Evolutionary conservation across 2,329 filamentous ascomycete species (phyloP).

Genomic region (Teratosphaeria zuluensis): DNA sequence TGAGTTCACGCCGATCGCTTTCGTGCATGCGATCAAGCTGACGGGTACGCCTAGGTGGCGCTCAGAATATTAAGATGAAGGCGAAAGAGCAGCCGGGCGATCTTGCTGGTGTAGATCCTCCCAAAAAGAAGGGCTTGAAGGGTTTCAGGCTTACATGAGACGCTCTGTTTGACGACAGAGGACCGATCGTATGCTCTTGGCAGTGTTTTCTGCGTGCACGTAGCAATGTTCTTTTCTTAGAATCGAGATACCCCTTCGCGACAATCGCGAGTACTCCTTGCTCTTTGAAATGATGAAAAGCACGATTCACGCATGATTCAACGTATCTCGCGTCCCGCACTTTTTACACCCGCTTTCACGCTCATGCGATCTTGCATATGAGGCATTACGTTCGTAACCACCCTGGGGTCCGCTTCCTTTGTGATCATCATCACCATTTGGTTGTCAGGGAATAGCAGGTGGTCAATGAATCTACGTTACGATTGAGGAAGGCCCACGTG

Average conservation of each 20-base stretch:
- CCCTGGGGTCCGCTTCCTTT: no score
- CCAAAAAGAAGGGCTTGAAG: conserved; percentile 34
- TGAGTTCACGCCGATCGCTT: conserved; percentile 24
- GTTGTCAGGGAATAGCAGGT: no score
- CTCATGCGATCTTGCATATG: no score
- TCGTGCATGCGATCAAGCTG: background rate
- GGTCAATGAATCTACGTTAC: no score
- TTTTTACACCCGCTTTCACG: no score
- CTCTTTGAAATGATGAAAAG: background rate
- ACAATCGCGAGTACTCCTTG: background rate
- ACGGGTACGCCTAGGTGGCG: conserved; percentile 30
- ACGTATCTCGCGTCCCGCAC: no score
- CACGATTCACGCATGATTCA: no score
- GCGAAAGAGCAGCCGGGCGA: conserved; percentile 26
- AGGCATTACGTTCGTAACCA: no score
- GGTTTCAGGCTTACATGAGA: conserved; percentile 23
- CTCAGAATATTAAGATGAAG: conserved; percentile 45
- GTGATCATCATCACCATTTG: no score
- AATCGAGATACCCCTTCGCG: background rate
- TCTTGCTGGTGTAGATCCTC: conserved; percentile 15
- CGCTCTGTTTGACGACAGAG: background rate
- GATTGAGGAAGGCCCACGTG: no score
- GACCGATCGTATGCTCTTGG: background rate
- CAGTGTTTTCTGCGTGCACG: background rate
- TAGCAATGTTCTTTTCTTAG: background rate